Evolutionary conservation across 1,284 basidiomycete species (phyloP), one percentile per base, ranked within the genome.

Genomic region (Moniliella sp.): DNA sequence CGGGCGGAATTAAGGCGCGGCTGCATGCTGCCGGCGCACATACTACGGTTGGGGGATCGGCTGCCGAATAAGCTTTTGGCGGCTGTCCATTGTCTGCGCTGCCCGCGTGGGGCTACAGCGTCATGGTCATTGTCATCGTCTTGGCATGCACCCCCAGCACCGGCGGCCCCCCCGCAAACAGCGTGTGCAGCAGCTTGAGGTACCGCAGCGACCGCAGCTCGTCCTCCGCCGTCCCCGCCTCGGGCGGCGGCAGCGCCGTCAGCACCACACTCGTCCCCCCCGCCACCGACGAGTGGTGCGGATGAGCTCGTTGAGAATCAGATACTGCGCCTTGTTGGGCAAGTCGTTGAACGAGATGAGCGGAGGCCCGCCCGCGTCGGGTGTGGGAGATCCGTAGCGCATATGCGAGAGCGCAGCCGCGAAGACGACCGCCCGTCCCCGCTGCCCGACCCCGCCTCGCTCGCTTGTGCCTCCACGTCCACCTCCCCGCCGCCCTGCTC

Each of bases 241-340:
- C 54, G 1, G 56, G 53, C 28, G 56, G 53, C 4, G 56, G 56
- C 14, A 58, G 35, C 4, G 51, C 51, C 1, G 56, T 58, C 14
- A 58, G 36, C 21, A 58, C 48, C 21, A 58, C 56, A 5, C 50
- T 46, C 9, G 56, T 57, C 7, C 38, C 30, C n/a, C n/a, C n/a
- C n/a, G n/a, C 1, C 35, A 21, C 3, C 36, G 39, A 11, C 50
- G 54, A 25, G 56, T 49, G 17, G 33, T 34, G 16, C 53, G 40
- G 35, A 58, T 55, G 26, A 58, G 38, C 30, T 58, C 53, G 37
- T 31, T 36, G 26, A 58, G 27, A 17, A 58, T 58, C 15, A 58
- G 29, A 32, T 57, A 58, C 39, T 58, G 55, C 23, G 54, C 55
- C 32, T 47, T 50, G 33, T 58, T 57, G 11, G 55, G 55, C 31